Percentiles rank a stretch among this genome's conserved stretches.
Conservation (phyloP, 2,329 filamentous ascomycete genomes). For the Eutypa lata region DNA sequence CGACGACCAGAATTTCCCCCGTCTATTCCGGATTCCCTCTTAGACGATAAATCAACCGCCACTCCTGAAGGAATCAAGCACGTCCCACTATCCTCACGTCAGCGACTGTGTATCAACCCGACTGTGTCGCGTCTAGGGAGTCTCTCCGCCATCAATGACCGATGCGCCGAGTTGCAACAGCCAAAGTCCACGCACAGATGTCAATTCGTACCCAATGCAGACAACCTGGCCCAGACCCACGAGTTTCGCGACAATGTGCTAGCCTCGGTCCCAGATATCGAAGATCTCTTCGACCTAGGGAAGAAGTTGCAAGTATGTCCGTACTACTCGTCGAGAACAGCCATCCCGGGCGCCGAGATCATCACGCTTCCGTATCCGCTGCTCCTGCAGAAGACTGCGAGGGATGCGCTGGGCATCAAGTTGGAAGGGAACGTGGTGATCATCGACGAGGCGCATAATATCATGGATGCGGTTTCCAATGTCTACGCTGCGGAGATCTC, state of each 20-base stretch:
- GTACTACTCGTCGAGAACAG: constrained; percentile 89
- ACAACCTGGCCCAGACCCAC: constrained; percentile 67
- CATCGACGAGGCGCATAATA: constrained; percentile 95
- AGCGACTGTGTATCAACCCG: constrained; percentile 86
- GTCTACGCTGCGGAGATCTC: constrained; percentile 80
- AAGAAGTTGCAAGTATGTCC: constrained; percentile 80
- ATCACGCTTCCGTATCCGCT: constrained; percentile 91
- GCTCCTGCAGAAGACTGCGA: constrained; percentile 78
- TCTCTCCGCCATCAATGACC: constrained; percentile 84
- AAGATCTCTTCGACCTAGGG: constrained; percentile 79
- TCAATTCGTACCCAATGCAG: constrained; percentile 72
- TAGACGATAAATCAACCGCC: constrained; percentile 16
- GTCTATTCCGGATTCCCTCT: constrained; percentile 53
- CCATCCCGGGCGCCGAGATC: constrained; percentile 82
- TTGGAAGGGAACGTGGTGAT: constrained; percentile 88
- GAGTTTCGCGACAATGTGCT: constrained; percentile 83
- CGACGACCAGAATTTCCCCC: constrained; percentile 74
- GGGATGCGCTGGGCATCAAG: constrained; percentile 83
- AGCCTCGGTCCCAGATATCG: constrained; percentile 86
- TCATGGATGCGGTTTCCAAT: constrained; percentile 89
- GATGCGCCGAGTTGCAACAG: constrained; percentile 87
- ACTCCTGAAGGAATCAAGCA: constrained; percentile 68
- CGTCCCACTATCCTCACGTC: constrained; percentile 78
- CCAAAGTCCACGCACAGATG: constrained; percentile 66
- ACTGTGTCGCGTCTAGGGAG: constrained; percentile 69